Evolutionary conservation across 768 basidiomycete species (phyloP), one percentile per base, ranked within the genome.

Genomic region (Lactifluus pinguis): DNA sequence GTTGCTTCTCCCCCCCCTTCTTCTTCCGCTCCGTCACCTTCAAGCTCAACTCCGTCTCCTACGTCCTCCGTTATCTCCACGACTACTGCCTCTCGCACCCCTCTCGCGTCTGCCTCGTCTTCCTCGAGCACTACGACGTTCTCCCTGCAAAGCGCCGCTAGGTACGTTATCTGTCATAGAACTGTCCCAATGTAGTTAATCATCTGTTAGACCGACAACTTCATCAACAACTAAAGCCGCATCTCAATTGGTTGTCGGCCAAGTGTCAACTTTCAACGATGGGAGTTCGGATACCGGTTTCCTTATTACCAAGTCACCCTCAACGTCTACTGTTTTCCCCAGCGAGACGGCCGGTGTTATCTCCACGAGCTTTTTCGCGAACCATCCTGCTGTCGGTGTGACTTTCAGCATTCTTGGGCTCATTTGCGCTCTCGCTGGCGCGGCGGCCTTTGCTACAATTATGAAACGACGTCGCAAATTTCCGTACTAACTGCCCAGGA

Each of bases 371-470:
- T 66, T 66, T 51, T 61, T 66, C 30, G 21, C n/a, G 15, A 64
- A 66, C 29, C 57, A 60, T 19, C 59, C 11, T 9, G 62, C 62
- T 1, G 65, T 61, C 30, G 63, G 67, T n/a, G 71, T 67, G 32
- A 62, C 69, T 8, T 63, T 74, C 57, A 66, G 66, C 32, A 41
- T 66, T n/a, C 10, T 65, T 47, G 68, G 66, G 38, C 41, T 69
- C 45, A 25, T 68, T 15, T 49, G 59, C 5, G 49, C 50, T 25
- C 50, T 71, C 39, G 39, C 55, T 21, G 17, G n/a, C 29, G 4
- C 55, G 4, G 13, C 55, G 1, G 41, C 8, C 3, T 15, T 15
- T 6, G 29, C 56, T 7, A 21, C 29, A 11, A 0, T 54, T 4
- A 2, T 48, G 17, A 56, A 25, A 19, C 57, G 57, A 11, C 52